Percentiles rank a stretch among this genome's conserved stretches.
Evolutionary conservation across 441 rosid genomes (phyloP).

Genomic region (Cnidoscolus chayamansa): DNA sequence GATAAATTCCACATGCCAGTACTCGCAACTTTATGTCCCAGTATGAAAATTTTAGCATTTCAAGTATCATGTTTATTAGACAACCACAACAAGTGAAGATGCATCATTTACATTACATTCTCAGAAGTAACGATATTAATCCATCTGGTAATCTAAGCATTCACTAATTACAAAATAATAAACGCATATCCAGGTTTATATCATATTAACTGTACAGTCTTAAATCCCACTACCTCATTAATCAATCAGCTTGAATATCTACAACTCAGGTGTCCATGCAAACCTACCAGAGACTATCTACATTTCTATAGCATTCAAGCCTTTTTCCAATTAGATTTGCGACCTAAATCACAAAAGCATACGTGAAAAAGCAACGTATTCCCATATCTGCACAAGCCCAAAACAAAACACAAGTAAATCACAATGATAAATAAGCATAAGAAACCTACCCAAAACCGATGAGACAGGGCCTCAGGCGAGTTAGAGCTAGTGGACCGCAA

Average conservation of each 20-base stretch:
- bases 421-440: background rate
- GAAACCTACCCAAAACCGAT: constrained; percentile 82
- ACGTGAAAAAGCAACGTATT: background rate
- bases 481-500: constrained; percentile 45
- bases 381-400: background rate
- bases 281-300: background rate
- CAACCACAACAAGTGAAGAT: background rate
- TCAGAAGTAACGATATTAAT: background rate
- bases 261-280: constrained; percentile 7
- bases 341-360: background rate
- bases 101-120: background rate
- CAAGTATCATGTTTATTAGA: background rate
- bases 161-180: background rate
- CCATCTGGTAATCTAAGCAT: background rate
- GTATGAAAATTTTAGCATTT: background rate
- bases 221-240: constrained; percentile 8
- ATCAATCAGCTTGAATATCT: constrained; percentile 13
- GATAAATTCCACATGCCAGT: too few species aligned
- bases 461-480: constrained; percentile 70
- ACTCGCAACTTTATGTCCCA: background rate
- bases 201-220: background rate
- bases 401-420: background rate
- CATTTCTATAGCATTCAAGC: constrained; percentile 3
- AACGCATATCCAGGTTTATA: background rate
- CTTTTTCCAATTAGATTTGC: background rate